Evolutionary conservation across 75 land plant species (phyloP), one percentile per base, ranked within the genome.

Genomic region (Selaginella tamariscina): DNA sequence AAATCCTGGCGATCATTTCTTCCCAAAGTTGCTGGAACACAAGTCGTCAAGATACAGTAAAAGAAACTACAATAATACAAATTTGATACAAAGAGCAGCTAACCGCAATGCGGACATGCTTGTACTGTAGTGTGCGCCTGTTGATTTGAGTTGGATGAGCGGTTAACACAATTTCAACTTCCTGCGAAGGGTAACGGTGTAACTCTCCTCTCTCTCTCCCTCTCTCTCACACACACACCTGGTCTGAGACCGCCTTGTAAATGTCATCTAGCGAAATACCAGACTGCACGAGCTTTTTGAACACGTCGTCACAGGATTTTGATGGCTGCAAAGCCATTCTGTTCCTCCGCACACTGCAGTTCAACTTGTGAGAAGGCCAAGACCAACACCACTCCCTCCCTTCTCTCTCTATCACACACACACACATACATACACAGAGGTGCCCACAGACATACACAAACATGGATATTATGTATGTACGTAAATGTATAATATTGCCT

Each of bases 111-210:
- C 96, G 82, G 20, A 90, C 68, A 65, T 89, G 96, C 66, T 93
- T 93, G 56, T 93, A 90, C 56, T 89, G 98, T 67, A 93, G 68
- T 13, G 98, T 89, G 26, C 98, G 83, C 27, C 98, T 73, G 56
- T 86, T 85, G 68, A 87, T 89, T 79, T 93, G 98, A 33, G 98
- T 93, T 29, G 98, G 98, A 85, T 93, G 98, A 33, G 98, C 98
- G 33, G 98, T 93, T 33, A 93, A 81, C 44, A 93, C 98, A 77
- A 93, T 89, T 39, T 89, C 98, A 67, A 93, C 86, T 73, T 78
- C 91, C 98, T 93, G 80, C 29, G 75, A 29, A 18, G 2, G n/a
- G n/a, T n/a, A n/a, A n/a, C n/a, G n/a, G n/a, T n/a, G n/a, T n/a
- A n/a, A n/a, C n/a, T n/a, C n/a, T n/a, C n/a, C n/a, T n/a, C n/a